These are phyloP conservation scores for Fusarium chaquense DNA, from an alignment of 2,329 filamentous ascomycete species.

Conservation along the genomic window DNA sequence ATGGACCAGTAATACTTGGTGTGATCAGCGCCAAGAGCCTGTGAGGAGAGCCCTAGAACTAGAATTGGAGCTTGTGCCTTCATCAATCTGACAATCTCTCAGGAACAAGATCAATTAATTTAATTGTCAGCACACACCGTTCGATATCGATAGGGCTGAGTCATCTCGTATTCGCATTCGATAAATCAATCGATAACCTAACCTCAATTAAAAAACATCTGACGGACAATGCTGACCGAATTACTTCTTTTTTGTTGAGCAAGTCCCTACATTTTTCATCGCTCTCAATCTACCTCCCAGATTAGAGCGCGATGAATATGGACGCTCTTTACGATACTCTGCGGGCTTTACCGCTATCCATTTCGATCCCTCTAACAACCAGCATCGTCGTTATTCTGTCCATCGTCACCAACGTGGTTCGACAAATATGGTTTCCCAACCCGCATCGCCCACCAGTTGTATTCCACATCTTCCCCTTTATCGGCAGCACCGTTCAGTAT, in stretches of 20 bases:
- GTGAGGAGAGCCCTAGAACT: background rate
- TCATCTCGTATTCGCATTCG: constrained; percentile 9
- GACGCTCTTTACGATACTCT: background rate
- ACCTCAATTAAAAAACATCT: background rate
- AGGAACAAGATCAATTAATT: constrained; percentile 5
- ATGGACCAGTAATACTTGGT: background rate
- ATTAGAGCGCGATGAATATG: constrained; percentile 26
- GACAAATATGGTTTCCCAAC: constrained; percentile 83
- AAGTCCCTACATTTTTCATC: background rate
- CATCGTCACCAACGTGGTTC: constrained; percentile 81
- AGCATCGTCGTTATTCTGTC: constrained; percentile 61
- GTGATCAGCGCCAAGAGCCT: background rate
- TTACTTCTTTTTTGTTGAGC: background rate
- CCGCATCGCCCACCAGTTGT: constrained; percentile 83
- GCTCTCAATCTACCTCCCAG: accelerated
- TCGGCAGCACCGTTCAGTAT: constrained; percentile 92
- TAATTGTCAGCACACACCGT: background rate
- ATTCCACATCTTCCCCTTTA: constrained; percentile 82
- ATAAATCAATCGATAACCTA: background rate
- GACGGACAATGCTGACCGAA: constrained; percentile 9
- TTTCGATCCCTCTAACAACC: constrained; percentile 55
- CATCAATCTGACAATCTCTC: background rate
- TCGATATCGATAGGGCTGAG: constrained; percentile 12
- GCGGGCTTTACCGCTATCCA: constrained; percentile 13
- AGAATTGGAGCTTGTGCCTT: background rate